Base-by-base conservation (phyloP, 2,329 filamentous ascomycete species). In the Chaetomiaceae sp. region DNA sequence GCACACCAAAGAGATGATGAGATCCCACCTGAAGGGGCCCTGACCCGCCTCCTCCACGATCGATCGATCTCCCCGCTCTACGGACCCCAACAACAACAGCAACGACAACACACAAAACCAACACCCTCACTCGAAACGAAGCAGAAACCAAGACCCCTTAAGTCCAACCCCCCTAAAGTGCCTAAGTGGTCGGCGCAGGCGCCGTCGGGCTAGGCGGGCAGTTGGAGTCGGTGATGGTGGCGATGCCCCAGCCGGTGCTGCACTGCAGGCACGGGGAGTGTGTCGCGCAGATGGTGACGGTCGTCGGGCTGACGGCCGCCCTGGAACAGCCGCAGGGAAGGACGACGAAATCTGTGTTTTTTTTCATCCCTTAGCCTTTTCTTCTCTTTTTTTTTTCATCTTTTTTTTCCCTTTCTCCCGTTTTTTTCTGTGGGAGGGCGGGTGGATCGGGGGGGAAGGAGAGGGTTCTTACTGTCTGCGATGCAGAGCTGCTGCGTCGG, bases 271-370 rank as follows among this genome's bases (percentile, higher is more conserved):
- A 55, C 7, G 37, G 34, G 19, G 49, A 31, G 10, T 17, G 33
- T 10, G 53, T 53, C 19, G 58, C 41, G 50, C 59, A 61, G 19
- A 59, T 34, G 13, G 51, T 56, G 19, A 54, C 48, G 2, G 59
- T 61, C 2, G 54, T 50, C 6, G 54, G 53, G 23, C 34, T 46
- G 10, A 56, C 47, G 3, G 44, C 48, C 3, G 48, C 53, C 8
- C 44, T 27, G 20, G 45, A 38, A 25, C 59, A 61, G n/a, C 59
- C 58, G 48, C 59, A 60, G 6, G 59, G 54, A 17, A 58, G 25
- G 1, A 49, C 51, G 19, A 56, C 41, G 21, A 38, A 50, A 7
- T 17, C 57, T 58, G 41, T 4, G 9, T 2, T 3, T n/a, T 30
- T 23, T 12, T 27, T 3, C n/a, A 19, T 9, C 23, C 12, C 10